Conservation (phyloP, 352 stramenopile species). For the Aphanomyces astaci region DNA sequence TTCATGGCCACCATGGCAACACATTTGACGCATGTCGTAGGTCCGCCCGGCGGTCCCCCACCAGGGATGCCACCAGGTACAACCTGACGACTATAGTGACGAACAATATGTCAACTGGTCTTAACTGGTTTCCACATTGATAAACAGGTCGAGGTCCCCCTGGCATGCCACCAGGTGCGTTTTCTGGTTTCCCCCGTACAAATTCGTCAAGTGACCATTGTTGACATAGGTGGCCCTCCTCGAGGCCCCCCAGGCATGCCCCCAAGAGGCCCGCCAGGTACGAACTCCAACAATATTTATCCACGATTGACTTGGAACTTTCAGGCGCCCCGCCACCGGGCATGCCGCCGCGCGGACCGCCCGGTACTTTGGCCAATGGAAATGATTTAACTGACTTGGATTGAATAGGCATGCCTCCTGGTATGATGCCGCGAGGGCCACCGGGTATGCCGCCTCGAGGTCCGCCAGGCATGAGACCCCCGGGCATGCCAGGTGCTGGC, state of each 20-base stretch:
- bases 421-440: slow-evolving; percentile 25
- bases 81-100: background rate
- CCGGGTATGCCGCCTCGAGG: slow-evolving; percentile 19
- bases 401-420: slow-evolving; percentile 27
- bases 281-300: no score
- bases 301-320: no score
- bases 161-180: background rate
- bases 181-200: background rate
- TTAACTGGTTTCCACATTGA: no score
- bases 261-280: slow-evolving; percentile 11
- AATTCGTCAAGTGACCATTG: background rate
- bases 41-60: slow-evolving; percentile 33
- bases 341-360: slow-evolving; percentile 29
- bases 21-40: no score
- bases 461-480: slow-evolving; percentile 3
- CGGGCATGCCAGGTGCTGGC: slow-evolving; percentile 27
- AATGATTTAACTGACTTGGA: background rate
- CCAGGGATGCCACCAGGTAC: slow-evolving; percentile 32
- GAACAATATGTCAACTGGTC: no score
- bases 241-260: slow-evolving; percentile 23
- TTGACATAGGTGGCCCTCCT: background rate
- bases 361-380: slow-evolving; percentile 25
- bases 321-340: slow-evolving; percentile 22
- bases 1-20: no score
- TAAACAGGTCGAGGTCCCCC: background rate